Percentiles rank a stretch among this genome's conserved stretches.
These are phyloP conservation scores for Hordeum vulgare DNA, from an alignment of 176 grass and related monocot species.

Conservation along the genomic window MorexV3_pseudomolecules_assembly NC_058522.1:326185733-326186232, in stretches of 20 bases:
- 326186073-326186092: not conserved
- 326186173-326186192: not conserved
- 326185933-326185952: slow-evolving; percentile 97
- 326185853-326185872: too few relatives aligned
- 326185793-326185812: not conserved
- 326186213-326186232: slow-evolving; percentile 38
- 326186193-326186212: not conserved
- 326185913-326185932: not conserved
- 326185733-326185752: not conserved
- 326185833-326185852: too few relatives aligned
- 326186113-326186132: not conserved
- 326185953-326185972: slow-evolving; percentile 97
- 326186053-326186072: not conserved
- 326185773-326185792: not conserved
- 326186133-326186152: not conserved
- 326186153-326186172: not conserved
- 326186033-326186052: not conserved
- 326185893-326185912: too few relatives aligned
- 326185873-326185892: too few relatives aligned
- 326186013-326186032: not conserved
- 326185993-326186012: slow-evolving; percentile 49
- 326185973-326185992: slow-evolving; percentile 95
- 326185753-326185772: not conserved
- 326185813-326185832: not conserved
- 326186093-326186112: not conserved